Base-by-base conservation (phyloP, 106 monocot species). In the Platanthera zijinensis region DNA sequence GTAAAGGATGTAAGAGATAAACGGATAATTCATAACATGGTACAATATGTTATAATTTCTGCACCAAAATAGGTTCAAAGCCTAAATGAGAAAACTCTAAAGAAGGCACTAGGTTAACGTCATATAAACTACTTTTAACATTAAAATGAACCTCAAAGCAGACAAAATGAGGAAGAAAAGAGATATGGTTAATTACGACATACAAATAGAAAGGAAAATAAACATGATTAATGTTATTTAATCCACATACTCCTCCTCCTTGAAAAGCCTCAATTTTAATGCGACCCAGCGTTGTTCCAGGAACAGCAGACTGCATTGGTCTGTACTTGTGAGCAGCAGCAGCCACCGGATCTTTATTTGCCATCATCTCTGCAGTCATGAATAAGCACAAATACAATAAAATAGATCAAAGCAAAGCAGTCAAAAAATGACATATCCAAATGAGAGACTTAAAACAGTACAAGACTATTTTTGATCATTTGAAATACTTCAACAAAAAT, bases 261-360 rank as follows among this genome's bases (percentile, higher is more conserved):
- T 84, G 88, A 84, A 99, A 99, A 48, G 97, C 94, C 75, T 99
- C 88, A 75, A 99, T 94, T 81, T 89, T 86, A 79, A 99, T 99
- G 74, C 94, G 97, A 13, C 97, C 97, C 47, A 99, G 77, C 48
- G 97, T 99, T 59, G 97, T 99, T 84, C 97, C 97, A 64, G 97
- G 97, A 81, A 99, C 97, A 86, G 97, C 92, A 77, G 97, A 99
- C 71, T 99, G 97, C 72, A 99, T 88, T 57, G 92, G 94, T 75
- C 90, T 94, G 77, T 99, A 99, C 61, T 90, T 99, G 64, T 90
- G 82, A 81, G 94, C 99, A 79, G 99, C 94, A 79, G 94, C 99
- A 81, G 99, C 99, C 48, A 90, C 84, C 71, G 92, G 92, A 90
- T 99, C 88, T 74, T 94, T 99, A 17, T 80, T 59, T 61, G 92